Evolutionary conservation across 2,329 filamentous ascomycete genomes (phyloP), one percentile per base, ranked within the genome.

Genomic region (Exophiala lecanii-corni): DNA sequence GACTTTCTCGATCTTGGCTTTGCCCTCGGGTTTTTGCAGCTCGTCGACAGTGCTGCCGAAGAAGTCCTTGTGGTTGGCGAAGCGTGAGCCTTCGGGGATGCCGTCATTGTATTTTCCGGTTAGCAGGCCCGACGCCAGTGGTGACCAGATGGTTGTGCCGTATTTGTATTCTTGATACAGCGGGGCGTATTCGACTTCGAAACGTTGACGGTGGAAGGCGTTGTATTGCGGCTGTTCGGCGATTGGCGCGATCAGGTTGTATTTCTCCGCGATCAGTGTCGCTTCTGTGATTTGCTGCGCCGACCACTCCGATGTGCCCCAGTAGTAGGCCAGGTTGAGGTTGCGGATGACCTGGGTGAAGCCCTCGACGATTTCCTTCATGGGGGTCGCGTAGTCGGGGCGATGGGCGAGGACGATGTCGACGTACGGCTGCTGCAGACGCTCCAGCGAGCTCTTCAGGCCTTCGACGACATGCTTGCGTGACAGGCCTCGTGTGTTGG

Each of bases 401-500:
- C 82, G 74, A 64, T 86, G 82, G 12, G 81, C 81, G 57, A 82
- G 84, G 54, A 86, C 71, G 32, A 85, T 66, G 57, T 86, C 82
- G 28, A 86, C 81, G 56, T 86, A 86, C n/a, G 75, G 73, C 41
- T 77, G 71, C 56, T 81, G 71, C 38, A 85, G 69, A 19, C 81
- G 74, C 57, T 77, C 65, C 20, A 86, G 69, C 6, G 75, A 76
- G 20, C 69, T 69, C 39, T 78, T 71, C 51, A 80, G 72, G 18
- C 80, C 82, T 65, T 86, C 82, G 50, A 85, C 68, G 41, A 86
- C 70, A 63, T 85, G 82, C 63, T 86, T 86, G 41, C 81, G 71
- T 2, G 76, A 82, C 20, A 86, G 72, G 5, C 82, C 82, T 44
- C 71, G 69, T n/a, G 54, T 23, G 63, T 84, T 84, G 66, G 85